A percentile compares a stretch with the other conserved stretches of the same genome.
These are phyloP conservation scores for Pseudogymnoascus sp. DNA, from an alignment of 2,329 filamentous ascomycete species.

Conservation along the genomic window DNA sequence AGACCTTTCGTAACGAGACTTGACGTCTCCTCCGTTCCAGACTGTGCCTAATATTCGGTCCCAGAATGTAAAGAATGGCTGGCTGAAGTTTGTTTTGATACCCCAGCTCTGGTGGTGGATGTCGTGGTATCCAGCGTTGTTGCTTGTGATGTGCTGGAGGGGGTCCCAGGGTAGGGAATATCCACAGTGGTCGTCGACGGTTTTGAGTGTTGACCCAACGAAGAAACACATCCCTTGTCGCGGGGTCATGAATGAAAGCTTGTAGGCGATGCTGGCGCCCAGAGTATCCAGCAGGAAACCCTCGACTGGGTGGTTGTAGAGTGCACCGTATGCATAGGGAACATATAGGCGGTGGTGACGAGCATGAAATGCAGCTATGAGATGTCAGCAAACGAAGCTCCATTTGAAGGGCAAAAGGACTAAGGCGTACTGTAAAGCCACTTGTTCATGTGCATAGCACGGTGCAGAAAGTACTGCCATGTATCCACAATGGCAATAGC, in stretches of 20 bases:
- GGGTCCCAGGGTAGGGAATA: conserved; percentile 95
- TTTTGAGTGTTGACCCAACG: conserved; percentile 83
- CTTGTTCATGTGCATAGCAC: conserved; percentile 93
- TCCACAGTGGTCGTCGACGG: conserved; percentile 94
- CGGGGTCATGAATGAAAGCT: conserved; percentile 70
- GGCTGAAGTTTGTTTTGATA: conserved; percentile 90
- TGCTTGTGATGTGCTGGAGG: conserved; percentile 80
- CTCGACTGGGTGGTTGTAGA: conserved; percentile 95
- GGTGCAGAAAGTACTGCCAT: conserved; percentile 97
- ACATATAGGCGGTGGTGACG: conserved; percentile 96
- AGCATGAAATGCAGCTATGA: conserved; percentile 74
- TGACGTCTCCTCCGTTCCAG: conserved; percentile 24
- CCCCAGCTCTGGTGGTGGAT: conserved; percentile 99
- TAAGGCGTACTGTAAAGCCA: conserved; percentile 85
- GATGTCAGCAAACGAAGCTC: conserved; percentile 16
- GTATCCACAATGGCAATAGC: conserved; percentile 77
- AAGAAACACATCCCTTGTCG: conserved; percentile 88
- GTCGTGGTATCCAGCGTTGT: conserved; percentile 95
- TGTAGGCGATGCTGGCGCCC: conserved; percentile 76
- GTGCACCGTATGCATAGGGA: conserved; percentile 89
- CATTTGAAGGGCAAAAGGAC: background rate
- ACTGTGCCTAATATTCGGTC: conserved; percentile 68
- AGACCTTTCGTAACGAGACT: conserved; percentile 21
- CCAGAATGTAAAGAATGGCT: conserved; percentile 95
- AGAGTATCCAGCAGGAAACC: conserved; percentile 89